These are phyloP conservation scores for Sordariomycetes sp. DNA, from an alignment of 2,329 filamentous ascomycete genomes.

Conservation along the genomic window DNA sequence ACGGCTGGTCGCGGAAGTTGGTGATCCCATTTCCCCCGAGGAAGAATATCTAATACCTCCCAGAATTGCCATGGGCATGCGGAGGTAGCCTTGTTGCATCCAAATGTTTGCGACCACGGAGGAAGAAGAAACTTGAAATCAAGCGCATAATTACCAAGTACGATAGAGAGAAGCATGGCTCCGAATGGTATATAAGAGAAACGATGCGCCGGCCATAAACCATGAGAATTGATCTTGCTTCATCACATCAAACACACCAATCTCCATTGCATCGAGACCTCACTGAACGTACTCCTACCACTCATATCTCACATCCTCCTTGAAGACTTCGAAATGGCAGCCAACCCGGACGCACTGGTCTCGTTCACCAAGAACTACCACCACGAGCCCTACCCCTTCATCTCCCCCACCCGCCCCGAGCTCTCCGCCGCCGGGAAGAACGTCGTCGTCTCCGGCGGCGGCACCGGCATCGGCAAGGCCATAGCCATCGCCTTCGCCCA, in stretches of 20 bases:
- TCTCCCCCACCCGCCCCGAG: conserved; percentile 20
- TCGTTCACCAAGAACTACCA: conserved; percentile 13
- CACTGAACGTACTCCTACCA: neutral
- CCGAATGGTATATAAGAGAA: neutral
- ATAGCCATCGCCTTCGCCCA: conserved; percentile 45
- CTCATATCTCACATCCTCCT: neutral
- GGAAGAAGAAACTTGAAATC: neutral
- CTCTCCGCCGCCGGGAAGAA: conserved; percentile 28
- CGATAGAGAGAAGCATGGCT: neutral
- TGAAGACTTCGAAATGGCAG: neutral
- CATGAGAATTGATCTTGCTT: neutral
- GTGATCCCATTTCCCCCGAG: neutral
- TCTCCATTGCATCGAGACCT: neutral
- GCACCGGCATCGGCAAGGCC: conserved; percentile 51
- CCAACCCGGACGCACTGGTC: neutral
- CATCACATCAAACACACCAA: neutral
- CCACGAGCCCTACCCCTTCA: conserved; percentile 16
- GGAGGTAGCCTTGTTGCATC: neutral
- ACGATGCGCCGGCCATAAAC: neutral
- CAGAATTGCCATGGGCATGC: neutral
- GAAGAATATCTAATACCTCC: neutral
- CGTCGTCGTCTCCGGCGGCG: conserved; percentile 55
- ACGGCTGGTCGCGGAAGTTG: neutral
- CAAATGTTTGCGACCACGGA: neutral
- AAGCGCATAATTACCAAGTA: neutral